phyloP scores from a whole-genome alignment of 129 eudicot genomes.

The Flaveria trinervia region DNA sequence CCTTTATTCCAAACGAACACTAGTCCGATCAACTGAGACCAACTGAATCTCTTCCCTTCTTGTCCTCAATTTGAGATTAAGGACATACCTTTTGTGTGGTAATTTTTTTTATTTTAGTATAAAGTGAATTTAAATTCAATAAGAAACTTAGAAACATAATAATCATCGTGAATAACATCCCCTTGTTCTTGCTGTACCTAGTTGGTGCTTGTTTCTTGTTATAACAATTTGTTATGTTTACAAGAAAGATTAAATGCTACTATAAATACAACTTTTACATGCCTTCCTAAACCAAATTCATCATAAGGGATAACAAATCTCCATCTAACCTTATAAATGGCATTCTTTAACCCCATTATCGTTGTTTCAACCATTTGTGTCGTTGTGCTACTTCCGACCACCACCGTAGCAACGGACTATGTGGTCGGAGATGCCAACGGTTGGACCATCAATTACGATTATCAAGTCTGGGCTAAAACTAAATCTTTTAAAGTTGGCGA shows the following conservation, averaged over 20 bases:
- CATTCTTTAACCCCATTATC: not conserved
- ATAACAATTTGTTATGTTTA: not conserved
- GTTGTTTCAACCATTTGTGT: conserved; percentile 9
- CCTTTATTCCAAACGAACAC: too few relatives aligned
- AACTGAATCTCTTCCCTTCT: too few relatives aligned
- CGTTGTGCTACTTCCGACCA: conserved; percentile 21
- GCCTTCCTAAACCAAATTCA: not conserved
- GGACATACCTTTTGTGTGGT: too few relatives aligned
- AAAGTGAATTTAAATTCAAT: not conserved
- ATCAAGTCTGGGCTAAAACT: conserved; percentile 35
- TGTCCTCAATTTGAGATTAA: too few relatives aligned
- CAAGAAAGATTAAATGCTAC: conserved; percentile 1
- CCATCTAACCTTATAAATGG: not conserved
- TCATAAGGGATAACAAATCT: not conserved
- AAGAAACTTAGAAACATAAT: not conserved
- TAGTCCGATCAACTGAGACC: too few relatives aligned
- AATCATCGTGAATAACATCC: not conserved
- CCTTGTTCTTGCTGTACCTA: conserved; percentile 18
- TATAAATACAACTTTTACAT: not conserved
- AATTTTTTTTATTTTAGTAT: too few relatives aligned
- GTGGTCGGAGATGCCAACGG: conserved; percentile 36
- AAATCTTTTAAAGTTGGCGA: conserved; percentile 35
- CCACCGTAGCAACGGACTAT: conserved; percentile 22
- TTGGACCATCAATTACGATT: conserved; percentile 30
- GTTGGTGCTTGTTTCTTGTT: not conserved